Evolutionary conservation across 176 grass and related monocot genomes (phyloP), one percentile per base, ranked within the genome.

Genomic region (Tillandsia leiboldiana): DNA sequence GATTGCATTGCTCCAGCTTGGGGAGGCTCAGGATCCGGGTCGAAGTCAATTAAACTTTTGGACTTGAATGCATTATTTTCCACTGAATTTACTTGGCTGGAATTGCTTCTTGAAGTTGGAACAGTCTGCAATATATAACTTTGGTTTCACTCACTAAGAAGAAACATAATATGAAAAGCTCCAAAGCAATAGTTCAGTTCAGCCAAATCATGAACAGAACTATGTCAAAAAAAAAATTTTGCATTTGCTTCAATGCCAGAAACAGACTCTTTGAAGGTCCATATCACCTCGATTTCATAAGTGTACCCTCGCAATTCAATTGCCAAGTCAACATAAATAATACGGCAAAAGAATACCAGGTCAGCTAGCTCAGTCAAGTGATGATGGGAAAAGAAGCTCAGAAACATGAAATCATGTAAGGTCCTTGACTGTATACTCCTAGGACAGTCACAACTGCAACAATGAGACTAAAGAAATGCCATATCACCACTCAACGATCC

Each of bases 11-110:
- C 62, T 75, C 49, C 50, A 66, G 28, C 57, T 63, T 63, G 12
- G 17, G 12, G 26, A 70, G 71, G 71, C 47, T 68, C 71, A 12
- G 75, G 79, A 76, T 85, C 82, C 28, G 82, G 75, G 68, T 85
- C 79, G 51, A 89, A 89, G 24, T 89, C 86, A 17, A 89, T 89
- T 53, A 89, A 74, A 75, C 74, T 89, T 78, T 80, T 73, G 15
- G 82, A 73, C 61, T 73, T 42, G 24, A 76, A 50, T 26, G 20
- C 18, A 8, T 82, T 85, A 51, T 48, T 53, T 69, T 89, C 71
- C 20, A 54, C 49, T 64, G 54, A 66, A 58, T 52, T 82, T 62
- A 49, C 78, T 54, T 65, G 11, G 61, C 70, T 84, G 63, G 58
- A 66, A 74, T 73, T 77, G 49, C 49, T 62, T 63, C 67, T 77